Evolutionary conservation across 176 grass and related monocot species (phyloP).

Genomic region (Aegilops tauschii): DNA sequence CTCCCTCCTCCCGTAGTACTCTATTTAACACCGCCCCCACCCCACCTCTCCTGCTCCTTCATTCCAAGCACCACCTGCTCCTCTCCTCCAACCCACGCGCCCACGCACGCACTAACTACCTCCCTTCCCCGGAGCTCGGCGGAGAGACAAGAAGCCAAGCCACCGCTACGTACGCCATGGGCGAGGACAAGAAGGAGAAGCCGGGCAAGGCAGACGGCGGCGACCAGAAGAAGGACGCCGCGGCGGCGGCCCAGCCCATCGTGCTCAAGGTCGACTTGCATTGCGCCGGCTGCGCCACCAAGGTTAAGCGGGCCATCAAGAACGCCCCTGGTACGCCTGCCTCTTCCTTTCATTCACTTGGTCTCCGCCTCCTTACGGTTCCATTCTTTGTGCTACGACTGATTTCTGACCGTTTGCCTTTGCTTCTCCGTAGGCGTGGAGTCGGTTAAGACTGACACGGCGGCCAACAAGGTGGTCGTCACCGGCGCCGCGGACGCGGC

Average conservation of each 20-base stretch:
- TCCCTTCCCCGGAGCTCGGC: not conserved
- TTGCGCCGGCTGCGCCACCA: conserved; percentile 71
- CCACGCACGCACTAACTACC: not conserved
- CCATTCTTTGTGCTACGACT: too few species aligned
- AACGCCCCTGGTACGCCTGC: conserved; percentile 28
- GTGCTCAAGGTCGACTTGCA: conserved; percentile 76
- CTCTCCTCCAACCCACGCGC: not conserved
- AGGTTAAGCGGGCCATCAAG: conserved; percentile 61
- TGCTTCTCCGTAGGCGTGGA: conserved; percentile 38
- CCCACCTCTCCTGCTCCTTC: not conserved
- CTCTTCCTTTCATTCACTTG: too few species aligned
- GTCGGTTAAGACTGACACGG: conserved; percentile 36
- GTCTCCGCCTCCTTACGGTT: too few species aligned
- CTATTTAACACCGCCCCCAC: conserved; percentile 44
- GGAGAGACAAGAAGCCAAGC: too few species aligned
- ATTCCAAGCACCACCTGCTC: not conserved
- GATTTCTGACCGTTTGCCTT: not conserved
- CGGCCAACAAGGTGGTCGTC: conserved; percentile 50
- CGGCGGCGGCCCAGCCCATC: conserved; percentile 19
- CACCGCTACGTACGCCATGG: conserved; percentile 17
- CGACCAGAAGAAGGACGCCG: conserved; percentile 32
- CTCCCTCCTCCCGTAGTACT: not conserved
- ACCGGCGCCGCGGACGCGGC: conserved; percentile 52
- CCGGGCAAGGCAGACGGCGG: not conserved
- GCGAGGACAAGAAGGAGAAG: conserved; percentile 34